phyloP scores from a whole-genome alignment of 495 filamentous ascomycete species.

The Podospora conica region DNA sequence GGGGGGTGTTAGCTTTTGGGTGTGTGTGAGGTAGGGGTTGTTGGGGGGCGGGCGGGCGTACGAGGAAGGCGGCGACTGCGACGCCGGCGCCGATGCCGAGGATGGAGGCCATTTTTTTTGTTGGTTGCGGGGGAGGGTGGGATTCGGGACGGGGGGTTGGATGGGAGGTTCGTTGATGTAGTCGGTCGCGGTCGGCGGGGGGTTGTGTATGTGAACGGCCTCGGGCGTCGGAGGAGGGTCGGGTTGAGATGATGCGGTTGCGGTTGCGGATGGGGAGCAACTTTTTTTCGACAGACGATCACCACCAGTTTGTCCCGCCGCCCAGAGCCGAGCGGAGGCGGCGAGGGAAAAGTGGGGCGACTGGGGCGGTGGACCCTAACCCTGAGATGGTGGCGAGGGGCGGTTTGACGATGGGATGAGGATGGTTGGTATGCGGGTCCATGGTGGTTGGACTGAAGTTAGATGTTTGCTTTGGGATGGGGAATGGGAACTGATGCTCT shows the following conservation, averaged over 20 bases:
- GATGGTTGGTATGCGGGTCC: neutral
- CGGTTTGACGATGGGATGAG: neutral
- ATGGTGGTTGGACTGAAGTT: neutral
- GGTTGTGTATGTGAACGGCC: neutral
- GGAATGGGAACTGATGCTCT: neutral
- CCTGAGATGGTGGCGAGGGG: neutral
- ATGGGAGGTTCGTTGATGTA: conserved; percentile 3
- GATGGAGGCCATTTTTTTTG: conserved; percentile 69
- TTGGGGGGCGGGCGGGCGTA: conserved; percentile 32
- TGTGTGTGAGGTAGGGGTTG: neutral
- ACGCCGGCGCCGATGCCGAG: conserved; percentile 75
- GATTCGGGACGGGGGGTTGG: too few species aligned
- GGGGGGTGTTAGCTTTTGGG: neutral
- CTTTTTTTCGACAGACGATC: conserved; percentile 1
- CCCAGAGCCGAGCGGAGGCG: conserved; percentile 1
- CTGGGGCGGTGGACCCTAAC: neutral
- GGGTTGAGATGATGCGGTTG: neutral
- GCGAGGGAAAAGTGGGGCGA: neutral
- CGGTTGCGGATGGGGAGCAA: conserved; percentile 1
- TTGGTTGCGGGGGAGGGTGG: neutral
- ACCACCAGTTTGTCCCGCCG: neutral
- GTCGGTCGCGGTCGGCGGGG: neutral
- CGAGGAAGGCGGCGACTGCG: conserved; percentile 66
- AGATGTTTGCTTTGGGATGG: neutral
- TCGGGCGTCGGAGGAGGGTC: neutral